These are phyloP conservation scores for Quercus variabilis DNA, from an alignment of 306 rosid species.

Conservation along the genomic window DNA sequence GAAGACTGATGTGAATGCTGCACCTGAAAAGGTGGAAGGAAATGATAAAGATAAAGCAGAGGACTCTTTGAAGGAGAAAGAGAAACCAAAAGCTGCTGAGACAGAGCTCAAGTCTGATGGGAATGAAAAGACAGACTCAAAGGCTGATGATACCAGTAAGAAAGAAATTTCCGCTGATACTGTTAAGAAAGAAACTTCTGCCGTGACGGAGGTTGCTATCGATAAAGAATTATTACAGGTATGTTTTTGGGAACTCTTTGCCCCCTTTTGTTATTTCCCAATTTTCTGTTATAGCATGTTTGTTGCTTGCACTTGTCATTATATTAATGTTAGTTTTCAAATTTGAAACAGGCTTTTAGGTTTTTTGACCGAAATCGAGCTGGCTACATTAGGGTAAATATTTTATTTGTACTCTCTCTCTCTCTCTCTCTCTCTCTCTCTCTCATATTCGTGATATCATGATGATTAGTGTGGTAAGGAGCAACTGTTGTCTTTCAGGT, in stretches of 20 bases:
- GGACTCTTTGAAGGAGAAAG: constrained; percentile 38
- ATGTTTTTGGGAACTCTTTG: constrained; percentile 3
- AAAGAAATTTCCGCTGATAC: constrained; percentile 45
- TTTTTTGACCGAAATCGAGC: constrained; percentile 81
- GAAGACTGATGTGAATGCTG: constrained; percentile 24
- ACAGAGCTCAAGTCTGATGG: constrained; percentile 35
- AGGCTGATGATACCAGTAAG: constrained; percentile 44
- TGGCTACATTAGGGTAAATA: constrained; percentile 81
- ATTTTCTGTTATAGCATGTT: background rate
- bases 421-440: background rate
- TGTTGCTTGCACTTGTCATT: background rate
- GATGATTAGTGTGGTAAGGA: constrained; percentile 1
- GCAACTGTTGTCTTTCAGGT: constrained; percentile 50
- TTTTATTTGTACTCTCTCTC: background rate
- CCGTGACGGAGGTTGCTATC: constrained; percentile 46
- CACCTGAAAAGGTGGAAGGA: constrained; percentile 37
- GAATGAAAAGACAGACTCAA: constrained; percentile 44
- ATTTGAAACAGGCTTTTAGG: constrained; percentile 76
- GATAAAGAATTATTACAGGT: constrained; percentile 90
- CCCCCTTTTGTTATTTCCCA: background rate
- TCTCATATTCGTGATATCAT: background rate
- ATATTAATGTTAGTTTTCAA: constrained; percentile 8
- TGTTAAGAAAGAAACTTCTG: constrained; percentile 44
- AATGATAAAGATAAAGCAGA: constrained; percentile 38
- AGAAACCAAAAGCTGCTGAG: constrained; percentile 37